phyloP scores from a whole-genome alignment of 2,329 filamentous ascomycete genomes.

The Beauveria sp. region DNA sequence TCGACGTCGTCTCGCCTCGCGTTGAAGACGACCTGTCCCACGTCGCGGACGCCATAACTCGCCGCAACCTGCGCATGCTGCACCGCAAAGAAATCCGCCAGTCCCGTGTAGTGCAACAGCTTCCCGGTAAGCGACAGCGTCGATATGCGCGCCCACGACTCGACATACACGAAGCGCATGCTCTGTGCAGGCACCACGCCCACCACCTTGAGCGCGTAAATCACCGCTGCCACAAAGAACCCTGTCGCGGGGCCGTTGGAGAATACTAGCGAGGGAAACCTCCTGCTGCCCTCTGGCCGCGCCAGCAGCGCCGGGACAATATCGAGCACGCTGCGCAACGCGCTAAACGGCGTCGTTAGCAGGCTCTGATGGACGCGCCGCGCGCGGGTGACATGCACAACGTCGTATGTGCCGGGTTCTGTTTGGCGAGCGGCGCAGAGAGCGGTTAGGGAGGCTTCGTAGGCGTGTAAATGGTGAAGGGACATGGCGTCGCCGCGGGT shows the following conservation, averaged over 20 bases:
- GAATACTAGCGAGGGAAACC: slow-evolving; percentile 66
- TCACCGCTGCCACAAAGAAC: slow-evolving; percentile 59
- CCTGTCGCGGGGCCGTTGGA: slow-evolving; percentile 87
- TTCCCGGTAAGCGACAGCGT: slow-evolving; percentile 78
- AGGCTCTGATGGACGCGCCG: slow-evolving; percentile 76
- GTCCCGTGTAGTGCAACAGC: slow-evolving; percentile 53
- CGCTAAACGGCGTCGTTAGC: slow-evolving; percentile 62
- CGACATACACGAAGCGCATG: slow-evolving; percentile 76
- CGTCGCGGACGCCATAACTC: slow-evolving; percentile 31
- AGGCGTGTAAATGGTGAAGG: slow-evolving; percentile 56
- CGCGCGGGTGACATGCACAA: slow-evolving; percentile 66
- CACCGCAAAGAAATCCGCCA: slow-evolving; percentile 74
- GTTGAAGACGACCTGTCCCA: slow-evolving; percentile 34
- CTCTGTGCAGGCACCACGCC: slow-evolving; percentile 39
- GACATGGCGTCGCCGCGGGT: slow-evolving; percentile 67
- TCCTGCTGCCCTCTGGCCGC: slow-evolving; percentile 22
- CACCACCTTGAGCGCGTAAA: slow-evolving; percentile 40
- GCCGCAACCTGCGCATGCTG: slow-evolving; percentile 65
- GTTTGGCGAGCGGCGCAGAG: slow-evolving; percentile 16
- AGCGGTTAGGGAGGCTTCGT: slow-evolving; percentile 27
- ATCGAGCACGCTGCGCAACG: slow-evolving; percentile 55
- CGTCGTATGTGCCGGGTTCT: slow-evolving; percentile 47
- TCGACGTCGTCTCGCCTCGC: slow-evolving; percentile 20
- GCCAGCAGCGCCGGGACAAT: slow-evolving; percentile 50
- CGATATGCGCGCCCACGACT: slow-evolving; percentile 84